Base-by-base conservation (phyloP, 2,329 filamentous ascomycete genomes). In the Fusarium dlaminii region DNA sequence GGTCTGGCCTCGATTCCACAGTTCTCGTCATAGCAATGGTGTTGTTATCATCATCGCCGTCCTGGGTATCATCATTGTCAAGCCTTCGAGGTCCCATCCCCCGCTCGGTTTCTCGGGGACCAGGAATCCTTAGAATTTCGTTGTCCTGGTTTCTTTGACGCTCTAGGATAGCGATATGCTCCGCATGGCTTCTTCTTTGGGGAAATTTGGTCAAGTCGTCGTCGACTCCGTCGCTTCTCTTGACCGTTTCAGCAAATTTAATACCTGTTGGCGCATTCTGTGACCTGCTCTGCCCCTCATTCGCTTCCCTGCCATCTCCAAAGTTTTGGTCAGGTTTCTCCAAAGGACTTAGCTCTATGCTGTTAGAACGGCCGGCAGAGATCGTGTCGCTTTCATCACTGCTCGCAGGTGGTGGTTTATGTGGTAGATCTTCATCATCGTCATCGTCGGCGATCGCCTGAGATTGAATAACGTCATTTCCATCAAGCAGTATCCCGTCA, bases 91-190 rank as follows among this genome's bases (percentile, higher is more conserved):
- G 95, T 15, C 91, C 86, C 69, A 94, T 88, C 32, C 96, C 96
- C 57, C 90, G 90, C 77, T 99, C 96, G 55, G 93, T 95, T 79
- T 98, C 96, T 76, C 95, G 88, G 2, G 96, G 96, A 27, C 95
- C 95, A 0, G 96, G 96, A 77, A 99, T 98, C 45, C 94, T 92
- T 48, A 98, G 84, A 1, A 95, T 90, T 39, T 91, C 91, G 49
- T 90, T 92, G 63, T 93, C 91, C 70, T 91, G 90, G 63, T 94
- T 92, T 42, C 95, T 90, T 81, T 98, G 96, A 37, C 93, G 92
- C 81, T 98, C 91, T 20, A 98, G 82, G 77, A 98, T 96, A 11
- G 93, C 93, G 78, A 98, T 97, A 79, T 97, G 94, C 70, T 95
- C 92, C 62, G 94, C 93, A 49, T 93, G 87, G 39, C 88, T 86